Percentiles rank a stretch among this genome's conserved stretches.
phyloP scores from a whole-genome alignment of 805 yeast genomes.

The Lipomyces japonicus region DNA sequence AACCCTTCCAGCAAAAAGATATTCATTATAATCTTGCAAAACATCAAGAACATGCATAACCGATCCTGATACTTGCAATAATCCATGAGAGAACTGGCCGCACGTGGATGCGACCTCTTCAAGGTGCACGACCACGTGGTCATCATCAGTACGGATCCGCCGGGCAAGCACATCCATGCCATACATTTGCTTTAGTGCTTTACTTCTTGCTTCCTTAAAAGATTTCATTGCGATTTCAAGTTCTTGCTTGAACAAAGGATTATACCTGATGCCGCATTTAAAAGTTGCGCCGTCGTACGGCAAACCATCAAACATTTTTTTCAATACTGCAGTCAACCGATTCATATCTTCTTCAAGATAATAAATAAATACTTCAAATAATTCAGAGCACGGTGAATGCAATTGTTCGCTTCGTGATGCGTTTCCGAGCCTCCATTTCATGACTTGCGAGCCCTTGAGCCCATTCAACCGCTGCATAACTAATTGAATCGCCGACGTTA shows the following conservation, averaged over 20 bases:
- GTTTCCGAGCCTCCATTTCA: constrained; percentile 31
- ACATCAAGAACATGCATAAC: constrained; percentile 36
- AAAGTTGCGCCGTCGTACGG: background rate
- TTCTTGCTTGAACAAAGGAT: constrained; percentile 40
- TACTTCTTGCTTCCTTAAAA: constrained; percentile 53
- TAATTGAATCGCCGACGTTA: constrained; percentile 51
- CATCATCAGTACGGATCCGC: constrained; percentile 34
- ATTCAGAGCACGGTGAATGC: constrained; percentile 36
- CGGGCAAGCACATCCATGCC: constrained; percentile 49
- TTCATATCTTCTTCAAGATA: constrained; percentile 15
- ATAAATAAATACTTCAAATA: constrained; percentile 65
- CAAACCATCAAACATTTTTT: background rate
- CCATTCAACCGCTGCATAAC: constrained; percentile 61
- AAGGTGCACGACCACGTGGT: constrained; percentile 48
- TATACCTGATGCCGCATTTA: constrained; percentile 38
- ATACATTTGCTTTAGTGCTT: constrained; percentile 57
- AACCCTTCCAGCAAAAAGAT: background rate
- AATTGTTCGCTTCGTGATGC: constrained; percentile 8
- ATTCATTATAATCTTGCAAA: constrained; percentile 41
- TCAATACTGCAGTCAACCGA: background rate
- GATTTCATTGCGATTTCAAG: constrained; percentile 43
- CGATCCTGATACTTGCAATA: constrained; percentile 59
- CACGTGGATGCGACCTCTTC: constrained; percentile 83
- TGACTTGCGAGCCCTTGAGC: constrained; percentile 60
- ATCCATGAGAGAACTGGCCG: constrained; percentile 67